These are phyloP conservation scores for Phenoliferia sp. DNA, from an alignment of 1,284 basidiomycete species.

Conservation along the genomic window DNA sequence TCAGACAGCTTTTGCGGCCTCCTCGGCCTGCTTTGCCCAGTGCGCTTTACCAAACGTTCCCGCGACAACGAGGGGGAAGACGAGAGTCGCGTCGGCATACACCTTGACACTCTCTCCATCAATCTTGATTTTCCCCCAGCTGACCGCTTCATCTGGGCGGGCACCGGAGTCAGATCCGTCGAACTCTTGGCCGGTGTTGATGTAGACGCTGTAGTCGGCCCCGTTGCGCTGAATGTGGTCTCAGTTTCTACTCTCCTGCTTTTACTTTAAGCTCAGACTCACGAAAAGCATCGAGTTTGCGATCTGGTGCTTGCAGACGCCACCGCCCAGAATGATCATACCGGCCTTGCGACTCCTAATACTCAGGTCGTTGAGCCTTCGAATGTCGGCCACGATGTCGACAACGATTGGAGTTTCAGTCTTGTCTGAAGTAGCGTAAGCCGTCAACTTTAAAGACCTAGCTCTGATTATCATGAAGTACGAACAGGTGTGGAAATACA, in stretches of 20 bases:
- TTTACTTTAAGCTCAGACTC: conserved; percentile 39
- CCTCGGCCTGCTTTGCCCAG: conserved; percentile 39
- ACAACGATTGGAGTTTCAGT: conserved; percentile 68
- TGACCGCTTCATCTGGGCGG: conserved; percentile 93
- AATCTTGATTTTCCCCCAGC: conserved; percentile 97
- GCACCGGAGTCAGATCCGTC: conserved; percentile 98
- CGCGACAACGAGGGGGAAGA: conserved; percentile 84
- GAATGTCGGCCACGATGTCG: conserved; percentile 93
- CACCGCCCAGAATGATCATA: conserved; percentile 97
- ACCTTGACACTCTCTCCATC: conserved; percentile 87
- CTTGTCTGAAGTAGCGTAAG: conserved; percentile 53
- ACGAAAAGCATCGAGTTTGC: conserved; percentile 99
- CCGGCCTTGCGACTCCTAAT: conserved; percentile 88
- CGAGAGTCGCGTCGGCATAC: conserved; percentile 75
- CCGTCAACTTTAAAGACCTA: not conserved
- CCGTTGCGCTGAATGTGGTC: conserved; percentile 71
- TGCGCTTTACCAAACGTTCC: conserved; percentile 57
- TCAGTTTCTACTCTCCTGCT: too few species aligned
- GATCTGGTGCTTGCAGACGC: conserved; percentile 99
- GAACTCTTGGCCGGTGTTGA: conserved; percentile 98
- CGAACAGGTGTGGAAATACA: conserved; percentile 88
- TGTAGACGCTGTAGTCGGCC: conserved; percentile 95
- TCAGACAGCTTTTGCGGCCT: not conserved
- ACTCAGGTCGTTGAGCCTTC: conserved; percentile 82
- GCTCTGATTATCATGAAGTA: too few species aligned